phyloP scores from a whole-genome alignment of 441 rosid genomes.

The Erysimum pusillum region DNA sequence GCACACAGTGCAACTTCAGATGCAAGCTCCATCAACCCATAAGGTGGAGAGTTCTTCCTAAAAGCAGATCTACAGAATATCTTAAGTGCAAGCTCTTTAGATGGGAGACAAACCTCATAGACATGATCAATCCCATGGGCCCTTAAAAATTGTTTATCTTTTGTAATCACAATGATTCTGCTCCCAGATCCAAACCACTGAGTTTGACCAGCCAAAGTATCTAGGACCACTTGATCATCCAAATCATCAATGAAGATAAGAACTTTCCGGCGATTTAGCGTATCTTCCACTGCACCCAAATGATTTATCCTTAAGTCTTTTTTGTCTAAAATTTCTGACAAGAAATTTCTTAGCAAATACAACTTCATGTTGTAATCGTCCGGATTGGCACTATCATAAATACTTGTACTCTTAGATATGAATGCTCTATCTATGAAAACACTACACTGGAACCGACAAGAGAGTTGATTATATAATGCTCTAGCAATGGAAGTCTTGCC shows the following conservation, averaged over 20 bases:
- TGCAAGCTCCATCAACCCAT: constrained; percentile 14
- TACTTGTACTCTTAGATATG: not conserved
- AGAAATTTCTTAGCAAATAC: not conserved
- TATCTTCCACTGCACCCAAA: not conserved
- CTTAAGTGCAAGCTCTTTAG: constrained; percentile 18
- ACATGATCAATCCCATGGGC: constrained; percentile 15
- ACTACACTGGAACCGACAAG: not conserved
- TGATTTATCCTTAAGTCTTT: not conserved
- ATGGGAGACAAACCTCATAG: not conserved
- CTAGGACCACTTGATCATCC: constrained; percentile 21
- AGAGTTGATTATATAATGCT: not conserved
- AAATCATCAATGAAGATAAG: constrained; percentile 33
- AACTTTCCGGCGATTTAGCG: not conserved
- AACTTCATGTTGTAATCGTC: not conserved
- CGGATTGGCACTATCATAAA: not conserved
- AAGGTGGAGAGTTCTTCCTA: not conserved
- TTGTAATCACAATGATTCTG: constrained; percentile 42
- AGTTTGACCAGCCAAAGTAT: not conserved
- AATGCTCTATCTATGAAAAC: not conserved
- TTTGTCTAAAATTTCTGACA: not conserved
- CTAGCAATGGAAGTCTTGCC: constrained; percentile 33
- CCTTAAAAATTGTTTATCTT: constrained; percentile 26
- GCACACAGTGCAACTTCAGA: not conserved
- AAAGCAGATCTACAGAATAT: constrained; percentile 41
- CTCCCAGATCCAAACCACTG: constrained; percentile 47